Percentiles rank a stretch among this genome's conserved stretches.
phyloP scores from a whole-genome alignment of 139 green algal genomes.

The Microglena sp. region DNA sequence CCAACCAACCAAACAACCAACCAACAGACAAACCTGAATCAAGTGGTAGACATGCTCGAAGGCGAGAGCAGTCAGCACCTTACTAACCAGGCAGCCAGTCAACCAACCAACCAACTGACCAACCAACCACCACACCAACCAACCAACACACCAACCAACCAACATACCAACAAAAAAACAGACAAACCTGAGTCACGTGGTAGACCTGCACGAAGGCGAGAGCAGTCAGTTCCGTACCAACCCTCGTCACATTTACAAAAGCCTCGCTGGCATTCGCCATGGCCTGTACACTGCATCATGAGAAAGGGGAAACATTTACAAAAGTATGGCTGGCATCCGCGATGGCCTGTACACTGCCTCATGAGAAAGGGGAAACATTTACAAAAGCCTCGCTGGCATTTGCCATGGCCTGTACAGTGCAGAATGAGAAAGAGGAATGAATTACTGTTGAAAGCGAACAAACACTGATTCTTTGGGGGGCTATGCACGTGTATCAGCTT shows the following conservation, averaged over 20 bases:
- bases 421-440: conserved; percentile 13
- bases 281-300: conserved; percentile 18
- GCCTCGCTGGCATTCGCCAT: conserved; percentile 10
- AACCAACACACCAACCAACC: no score
- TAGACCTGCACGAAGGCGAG: no score
- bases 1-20: no score
- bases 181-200: no score
- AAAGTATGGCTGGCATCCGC: conserved; percentile 10
- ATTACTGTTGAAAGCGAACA: no score
- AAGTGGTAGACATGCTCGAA: neutral
- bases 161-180: no score
- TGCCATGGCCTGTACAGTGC: conserved; percentile 15
- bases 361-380: conserved; percentile 12
- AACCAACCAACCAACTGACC: no score
- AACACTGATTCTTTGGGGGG: no score
- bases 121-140: no score
- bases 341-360: conserved; percentile 17
- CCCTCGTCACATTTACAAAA: conserved; percentile 15
- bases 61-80: no score
- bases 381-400: conserved; percentile 15
- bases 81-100: no score
- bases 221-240: conserved; percentile 21
- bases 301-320: conserved; percentile 15
- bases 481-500: no score
- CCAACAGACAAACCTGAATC: conserved; percentile 9